Evolutionary conservation across 345 rosid species (phyloP), one percentile per base, ranked within the genome.

Genomic region (Camelina sativa): DNA sequence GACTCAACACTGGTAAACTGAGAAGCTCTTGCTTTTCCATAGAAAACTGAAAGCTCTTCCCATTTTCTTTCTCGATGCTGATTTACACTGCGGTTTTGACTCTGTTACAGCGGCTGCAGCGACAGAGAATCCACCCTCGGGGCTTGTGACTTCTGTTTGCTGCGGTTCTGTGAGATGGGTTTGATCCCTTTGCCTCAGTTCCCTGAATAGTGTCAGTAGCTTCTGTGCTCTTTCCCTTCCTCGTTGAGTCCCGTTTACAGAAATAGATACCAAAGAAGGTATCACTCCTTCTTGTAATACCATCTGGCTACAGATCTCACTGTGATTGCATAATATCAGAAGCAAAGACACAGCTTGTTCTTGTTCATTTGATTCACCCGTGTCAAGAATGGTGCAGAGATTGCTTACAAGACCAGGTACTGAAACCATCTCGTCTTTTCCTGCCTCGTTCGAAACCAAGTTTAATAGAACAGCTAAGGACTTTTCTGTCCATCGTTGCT

Each of bases 261-360:
- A 90, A 1, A 95, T 83, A 13, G 99, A 95, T 67, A 95, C 99
- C 61, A 95, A 73, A 32, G 96, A 87, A n/a, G 99, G 99, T 66
- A 95, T 92, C 22, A 90, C 99, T 6, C 99, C 99, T 83, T 95
- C 99, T 70, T 90, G 99, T 64, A 95, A 73, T 40, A 90, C 97
- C 87, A 95, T 76, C 61, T 89, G 90, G 72, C 91, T 76, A 82
- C 99, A 92, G 3, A 79, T 72, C 57, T 95, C 97, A 58, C 84
- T 87, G 46, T 92, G 90, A 0, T 74, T 85, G 75, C 99, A 95
- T 67, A 95, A 73, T 22, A 83, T 71, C 54, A 89, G 22, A 72
- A 95, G 92, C 80, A 93, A 87, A 4, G 91, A 77, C 32, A 82
- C 92, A 7, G 96, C 85, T 72, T 90, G 98, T 78, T 92, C 99